phyloP scores from a whole-genome alignment of 306 rosid genomes.

The Astragalus membranaceus region DNA sequence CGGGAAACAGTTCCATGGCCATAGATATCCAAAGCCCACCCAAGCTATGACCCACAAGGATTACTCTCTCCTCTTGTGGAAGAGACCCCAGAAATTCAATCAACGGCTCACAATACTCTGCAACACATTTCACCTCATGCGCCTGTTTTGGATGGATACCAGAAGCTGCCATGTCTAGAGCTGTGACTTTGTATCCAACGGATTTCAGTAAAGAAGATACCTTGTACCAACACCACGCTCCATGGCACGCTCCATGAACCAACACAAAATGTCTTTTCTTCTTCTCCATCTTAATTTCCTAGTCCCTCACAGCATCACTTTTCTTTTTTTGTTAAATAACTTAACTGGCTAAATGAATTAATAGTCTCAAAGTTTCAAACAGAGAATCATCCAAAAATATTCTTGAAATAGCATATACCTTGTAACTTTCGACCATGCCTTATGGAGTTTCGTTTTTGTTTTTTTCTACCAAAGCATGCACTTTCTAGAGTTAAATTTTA shows the following conservation, averaged over 20 bases:
- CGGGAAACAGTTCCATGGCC: constrained; percentile 59
- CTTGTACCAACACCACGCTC: constrained; percentile 72
- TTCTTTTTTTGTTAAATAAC: no score
- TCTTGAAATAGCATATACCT: no score
- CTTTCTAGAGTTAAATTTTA: no score
- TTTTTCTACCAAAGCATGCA: no score
- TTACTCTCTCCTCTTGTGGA: constrained; percentile 32
- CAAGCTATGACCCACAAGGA: constrained; percentile 51
- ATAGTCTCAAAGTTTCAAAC: no score
- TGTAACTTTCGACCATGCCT: no score
- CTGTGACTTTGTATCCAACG: constrained; percentile 38
- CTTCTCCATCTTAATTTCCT: neutral
- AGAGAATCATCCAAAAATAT: no score
- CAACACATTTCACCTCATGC: constrained; percentile 21
- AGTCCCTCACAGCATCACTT: neutral
- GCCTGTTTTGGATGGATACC: constrained; percentile 40
- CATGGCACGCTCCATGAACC: constrained; percentile 55
- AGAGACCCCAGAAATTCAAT: constrained; percentile 30
- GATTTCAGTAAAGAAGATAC: constrained; percentile 26
- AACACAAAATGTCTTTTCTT: constrained; percentile 36
- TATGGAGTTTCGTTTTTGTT: no score
- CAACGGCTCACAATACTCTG: constrained; percentile 40
- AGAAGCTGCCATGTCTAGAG: constrained; percentile 48
- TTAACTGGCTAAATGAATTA: no score
- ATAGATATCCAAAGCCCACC: constrained; percentile 40